Conservation (phyloP, 2,329 filamentous ascomycete species). For the Verticillium alfalfae region DNA sequence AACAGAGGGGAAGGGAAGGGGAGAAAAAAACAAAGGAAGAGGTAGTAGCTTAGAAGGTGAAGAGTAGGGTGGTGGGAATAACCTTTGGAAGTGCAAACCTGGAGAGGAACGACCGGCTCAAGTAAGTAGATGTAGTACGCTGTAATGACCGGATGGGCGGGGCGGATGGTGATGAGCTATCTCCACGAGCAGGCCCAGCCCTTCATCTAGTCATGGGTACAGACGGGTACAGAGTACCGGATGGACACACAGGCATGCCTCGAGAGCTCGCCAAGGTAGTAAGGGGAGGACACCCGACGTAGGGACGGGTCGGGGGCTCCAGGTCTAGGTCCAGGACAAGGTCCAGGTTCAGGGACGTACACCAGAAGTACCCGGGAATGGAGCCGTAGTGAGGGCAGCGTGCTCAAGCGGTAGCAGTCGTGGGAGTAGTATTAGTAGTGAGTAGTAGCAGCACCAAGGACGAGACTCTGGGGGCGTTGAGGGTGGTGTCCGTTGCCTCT, state of each 20-base stretch:
- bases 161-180: constrained; percentile 34
- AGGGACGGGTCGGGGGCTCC: background rate
- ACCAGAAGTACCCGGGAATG: background rate
- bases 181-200: constrained; percentile 31
- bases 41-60: constrained; percentile 4
- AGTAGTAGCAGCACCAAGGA: background rate
- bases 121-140: constrained; percentile 10
- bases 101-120: constrained; percentile 27
- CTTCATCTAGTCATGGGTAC: constrained; percentile 39
- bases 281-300: constrained; percentile 1
- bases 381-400: background rate
- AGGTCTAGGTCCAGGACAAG: background rate
- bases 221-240: background rate
- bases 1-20: background rate
- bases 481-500: background rate
- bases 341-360: constrained; percentile 1
- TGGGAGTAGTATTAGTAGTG: background rate
- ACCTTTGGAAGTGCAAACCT: constrained; percentile 32
- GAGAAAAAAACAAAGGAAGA: constrained; percentile 11
- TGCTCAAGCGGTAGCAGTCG: too few species aligned
- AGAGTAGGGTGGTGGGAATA: constrained; percentile 20
- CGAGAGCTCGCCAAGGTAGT: constrained; percentile 16
- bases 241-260: constrained; percentile 6
- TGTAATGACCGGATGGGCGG: constrained; percentile 25
- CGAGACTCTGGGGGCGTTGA: background rate